Evolutionary conservation across 768 basidiomycete genomes (phyloP).

Genomic region (Xanthoconium purpureum): DNA sequence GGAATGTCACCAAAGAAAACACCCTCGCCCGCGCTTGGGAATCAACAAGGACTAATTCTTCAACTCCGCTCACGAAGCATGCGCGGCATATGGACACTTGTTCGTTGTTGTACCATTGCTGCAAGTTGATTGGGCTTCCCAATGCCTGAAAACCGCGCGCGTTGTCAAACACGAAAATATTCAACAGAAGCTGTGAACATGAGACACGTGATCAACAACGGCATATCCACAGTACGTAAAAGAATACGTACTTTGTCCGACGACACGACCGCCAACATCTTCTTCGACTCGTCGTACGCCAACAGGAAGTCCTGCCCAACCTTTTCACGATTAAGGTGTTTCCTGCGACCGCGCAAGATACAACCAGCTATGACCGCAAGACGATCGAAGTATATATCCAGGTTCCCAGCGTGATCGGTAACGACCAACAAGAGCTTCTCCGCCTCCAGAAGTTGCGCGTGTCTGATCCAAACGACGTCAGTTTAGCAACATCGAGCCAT

Average conservation of each 20-base stretch:
- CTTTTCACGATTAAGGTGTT: slow-evolving; percentile 42
- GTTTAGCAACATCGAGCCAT: neutral
- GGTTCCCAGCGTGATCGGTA: slow-evolving; percentile 31
- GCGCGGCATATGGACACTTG: slow-evolving; percentile 30
- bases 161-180: slow-evolving; percentile 51
- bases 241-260: slow-evolving; percentile 35
- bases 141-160: slow-evolving; percentile 38
- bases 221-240: neutral
- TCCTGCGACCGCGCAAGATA: slow-evolving; percentile 26
- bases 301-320: slow-evolving; percentile 45
- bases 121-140: slow-evolving; percentile 41
- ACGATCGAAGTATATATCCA: slow-evolving; percentile 40
- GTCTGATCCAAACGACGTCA: slow-evolving; percentile 17
- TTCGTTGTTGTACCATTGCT: slow-evolving; percentile 39
- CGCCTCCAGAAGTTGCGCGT: slow-evolving; percentile 41
- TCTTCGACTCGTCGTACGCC: slow-evolving; percentile 51
- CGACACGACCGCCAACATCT: slow-evolving; percentile 45
- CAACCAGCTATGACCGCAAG: slow-evolving; percentile 32
- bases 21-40: slow-evolving; percentile 41
- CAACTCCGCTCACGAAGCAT: slow-evolving; percentile 47
- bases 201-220: neutral
- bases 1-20: slow-evolving; percentile 51
- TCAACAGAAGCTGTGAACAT: slow-evolving; percentile 32
- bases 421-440: slow-evolving; percentile 43
- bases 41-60: slow-evolving; percentile 54